These are phyloP conservation scores for Kazachstania kunashirensis DNA, from an alignment of 805 yeast species.

Conservation along the genomic window DNA sequence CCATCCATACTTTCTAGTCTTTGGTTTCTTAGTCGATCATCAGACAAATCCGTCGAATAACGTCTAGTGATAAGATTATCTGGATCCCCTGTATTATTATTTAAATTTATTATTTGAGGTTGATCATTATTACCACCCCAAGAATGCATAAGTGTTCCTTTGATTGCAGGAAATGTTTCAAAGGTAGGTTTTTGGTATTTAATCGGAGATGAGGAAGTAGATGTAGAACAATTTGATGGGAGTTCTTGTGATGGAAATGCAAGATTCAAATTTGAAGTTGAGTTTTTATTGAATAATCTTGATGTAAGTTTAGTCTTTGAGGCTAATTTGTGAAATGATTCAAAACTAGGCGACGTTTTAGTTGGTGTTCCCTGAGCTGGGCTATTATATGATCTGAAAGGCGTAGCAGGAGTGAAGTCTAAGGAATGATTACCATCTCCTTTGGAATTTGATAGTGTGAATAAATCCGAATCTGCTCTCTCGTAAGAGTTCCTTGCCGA, in stretches of 20 bases:
- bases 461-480: constrained; percentile 2
- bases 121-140: constrained; percentile 32
- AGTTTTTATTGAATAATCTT: constrained; percentile 23
- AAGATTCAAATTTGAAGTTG: constrained; percentile 8
- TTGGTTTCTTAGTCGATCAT: no score
- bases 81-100: background rate
- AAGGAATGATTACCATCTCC: constrained; percentile 1
- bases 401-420: constrained; percentile 9
- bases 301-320: constrained; percentile 23
- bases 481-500: constrained; percentile 2
- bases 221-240: background rate
- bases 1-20: background rate
- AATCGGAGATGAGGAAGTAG: constrained; percentile 1
- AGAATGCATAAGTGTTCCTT: constrained; percentile 41
- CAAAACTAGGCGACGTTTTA: constrained; percentile 19
- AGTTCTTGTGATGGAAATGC: background rate
- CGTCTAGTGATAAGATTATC: background rate
- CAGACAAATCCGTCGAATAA: background rate
- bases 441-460: constrained; percentile 1
- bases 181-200: background rate
- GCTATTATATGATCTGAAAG: constrained; percentile 9
- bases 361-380: constrained; percentile 8
- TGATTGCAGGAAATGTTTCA: constrained; percentile 29
- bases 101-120: constrained; percentile 8
- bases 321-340: constrained; percentile 23